Percentiles rank a stretch among this genome's conserved stretches.
phyloP scores from a whole-genome alignment of 345 rosid genomes.

The Litchi chinensis region DNA sequence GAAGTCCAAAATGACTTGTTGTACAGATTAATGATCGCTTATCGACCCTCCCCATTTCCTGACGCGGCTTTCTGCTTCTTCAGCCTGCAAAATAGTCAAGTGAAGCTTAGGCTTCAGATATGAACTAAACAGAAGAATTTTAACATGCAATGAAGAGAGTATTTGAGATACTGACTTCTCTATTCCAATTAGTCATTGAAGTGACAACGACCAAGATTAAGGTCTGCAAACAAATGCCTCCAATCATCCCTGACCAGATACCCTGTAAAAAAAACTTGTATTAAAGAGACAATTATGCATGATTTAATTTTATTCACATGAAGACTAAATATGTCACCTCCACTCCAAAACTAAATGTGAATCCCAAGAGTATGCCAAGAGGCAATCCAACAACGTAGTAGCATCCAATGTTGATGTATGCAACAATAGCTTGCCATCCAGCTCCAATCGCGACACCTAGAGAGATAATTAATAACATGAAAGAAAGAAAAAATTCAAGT shows the following conservation, averaged over 20 bases:
- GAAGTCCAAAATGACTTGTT: neutral
- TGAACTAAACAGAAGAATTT: neutral
- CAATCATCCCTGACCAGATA: conserved; percentile 96
- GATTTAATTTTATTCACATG: neutral
- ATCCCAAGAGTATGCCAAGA: conserved; percentile 80
- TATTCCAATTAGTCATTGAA: conserved; percentile 73
- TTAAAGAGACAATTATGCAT: neutral
- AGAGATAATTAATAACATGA: conserved; percentile 2
- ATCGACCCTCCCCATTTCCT: conserved; percentile 81
- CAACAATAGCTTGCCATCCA: conserved; percentile 90
- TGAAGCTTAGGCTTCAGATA: neutral
- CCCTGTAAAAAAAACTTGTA: conserved; percentile 53
- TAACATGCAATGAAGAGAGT: neutral
- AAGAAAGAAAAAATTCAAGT: neutral
- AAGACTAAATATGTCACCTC: conserved; percentile 37
- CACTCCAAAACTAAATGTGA: conserved; percentile 67
- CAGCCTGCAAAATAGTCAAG: conserved; percentile 50
- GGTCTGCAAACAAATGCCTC: conserved; percentile 79
- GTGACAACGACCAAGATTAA: conserved; percentile 60
- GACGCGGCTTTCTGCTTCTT: conserved; percentile 71
- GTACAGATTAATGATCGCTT: conserved; percentile 23
- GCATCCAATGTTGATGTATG: conserved; percentile 83
- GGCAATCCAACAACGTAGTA: conserved; percentile 87
- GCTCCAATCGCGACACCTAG: conserved; percentile 97
- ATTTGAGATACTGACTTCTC: conserved; percentile 52